Percentiles rank a stretch among this genome's conserved stretches.
These are phyloP conservation scores for Verticillium isaacii DNA, from an alignment of 2,329 filamentous ascomycete species.

Conservation along the genomic window DNA sequence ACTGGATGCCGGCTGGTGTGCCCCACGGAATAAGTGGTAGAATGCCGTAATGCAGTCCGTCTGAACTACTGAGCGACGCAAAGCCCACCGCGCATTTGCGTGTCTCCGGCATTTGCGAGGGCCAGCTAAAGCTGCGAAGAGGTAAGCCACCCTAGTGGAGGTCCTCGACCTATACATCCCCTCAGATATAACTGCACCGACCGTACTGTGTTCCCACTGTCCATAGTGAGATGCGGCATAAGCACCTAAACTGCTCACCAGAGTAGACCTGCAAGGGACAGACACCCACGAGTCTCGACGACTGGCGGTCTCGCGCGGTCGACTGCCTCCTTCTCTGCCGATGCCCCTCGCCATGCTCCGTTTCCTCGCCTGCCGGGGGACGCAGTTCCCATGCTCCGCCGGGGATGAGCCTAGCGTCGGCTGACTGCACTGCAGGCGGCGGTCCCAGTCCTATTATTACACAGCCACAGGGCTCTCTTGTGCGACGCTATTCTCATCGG, in stretches of 20 bases:
- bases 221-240: not conserved
- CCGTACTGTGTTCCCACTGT: not conserved
- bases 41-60: too few relatives aligned
- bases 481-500: too few relatives aligned
- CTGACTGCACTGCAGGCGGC: not conserved
- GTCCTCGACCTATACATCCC: not conserved
- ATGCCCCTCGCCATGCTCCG: not conserved
- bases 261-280: not conserved
- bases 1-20: too few relatives aligned
- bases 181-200: not conserved
- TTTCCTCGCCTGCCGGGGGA: not conserved
- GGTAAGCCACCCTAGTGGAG: not conserved
- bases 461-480: too few relatives aligned
- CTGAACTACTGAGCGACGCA: too few relatives aligned
- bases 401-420: not conserved
- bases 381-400: too few relatives aligned
- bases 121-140: not conserved
- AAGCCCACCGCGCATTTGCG: too few relatives aligned
- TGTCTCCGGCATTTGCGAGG: too few relatives aligned
- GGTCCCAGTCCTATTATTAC: too few relatives aligned
- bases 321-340: not conserved
- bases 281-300: not conserved
- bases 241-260: not conserved
- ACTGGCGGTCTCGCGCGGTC: not conserved
- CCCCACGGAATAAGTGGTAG: too few relatives aligned